Evolutionary conservation across 2,329 filamentous ascomycete species (phyloP), one percentile per base, ranked within the genome.

Genomic region (Cercospora citrullina): DNA sequence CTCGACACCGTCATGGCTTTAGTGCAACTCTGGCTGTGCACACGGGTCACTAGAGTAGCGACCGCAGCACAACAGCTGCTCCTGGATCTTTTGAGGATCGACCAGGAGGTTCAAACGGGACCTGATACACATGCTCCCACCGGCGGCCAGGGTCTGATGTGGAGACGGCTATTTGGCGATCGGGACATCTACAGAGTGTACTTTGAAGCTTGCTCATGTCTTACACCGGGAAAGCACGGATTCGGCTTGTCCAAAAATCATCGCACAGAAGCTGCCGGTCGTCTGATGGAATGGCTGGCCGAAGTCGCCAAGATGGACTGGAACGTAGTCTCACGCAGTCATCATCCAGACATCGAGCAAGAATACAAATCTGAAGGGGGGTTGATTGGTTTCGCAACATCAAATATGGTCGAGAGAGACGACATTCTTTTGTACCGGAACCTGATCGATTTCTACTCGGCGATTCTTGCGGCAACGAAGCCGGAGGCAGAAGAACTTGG

Each of bases 381-480:
- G 30, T 75, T 89, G 8, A 78, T 89, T 2, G 83, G 87, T 36
- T 89, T 87, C 66, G 84, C 84, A 5, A 79, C 84, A 4, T 76
- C 81, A 60, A 80, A 82, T 51, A 88, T 89, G 86, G 83, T 88
- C 2, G 84, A 89, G 68, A 77, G 80, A 57, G 82, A 83, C 33
- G 87, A 89, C 73, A 81, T 88, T 3, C 78, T 89, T 59, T 86
- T 89, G 85, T 84, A 88, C 70, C 84, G 87, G 78, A 86, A 84
- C 5, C 77, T 88, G 51, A 79, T 89, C 68, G 83, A 86, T 69
- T 89, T 88, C 75, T 87, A 83, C 73, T 80, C 82, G 21, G 82
- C 85, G n/a, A 76, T 88, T 2, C 79, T 89, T 31, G 69, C 62
- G 3, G 57, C 64, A 2, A 68, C 65, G 3, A 67, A 63, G 30